Conservation (phyloP, 2,329 filamentous ascomycete genomes). For the Colletotrichum liriopes region DNA sequence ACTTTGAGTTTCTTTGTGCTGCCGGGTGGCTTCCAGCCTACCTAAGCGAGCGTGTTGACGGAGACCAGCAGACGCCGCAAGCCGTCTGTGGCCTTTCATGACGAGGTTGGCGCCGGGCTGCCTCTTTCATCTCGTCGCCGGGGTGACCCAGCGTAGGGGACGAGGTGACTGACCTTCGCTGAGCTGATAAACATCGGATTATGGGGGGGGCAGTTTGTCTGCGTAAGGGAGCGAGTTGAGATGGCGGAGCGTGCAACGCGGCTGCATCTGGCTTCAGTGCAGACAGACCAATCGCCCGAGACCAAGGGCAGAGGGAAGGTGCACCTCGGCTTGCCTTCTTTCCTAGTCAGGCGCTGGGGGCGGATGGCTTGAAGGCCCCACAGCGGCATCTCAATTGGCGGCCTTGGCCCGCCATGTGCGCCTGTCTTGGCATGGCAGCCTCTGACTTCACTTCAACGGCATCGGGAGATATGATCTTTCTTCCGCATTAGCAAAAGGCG, state of each 20-base stretch:
- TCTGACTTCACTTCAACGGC: slow-evolving; percentile 9
- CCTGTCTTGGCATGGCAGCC: slow-evolving; percentile 14
- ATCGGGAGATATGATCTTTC: background rate
- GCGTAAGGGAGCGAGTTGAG: background rate
- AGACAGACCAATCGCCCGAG: background rate
- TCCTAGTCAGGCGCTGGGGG: background rate
- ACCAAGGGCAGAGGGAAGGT: background rate
- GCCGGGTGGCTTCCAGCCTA: slow-evolving; percentile 9
- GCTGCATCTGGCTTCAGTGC: slow-evolving; percentile 13
- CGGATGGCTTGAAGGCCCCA: background rate
- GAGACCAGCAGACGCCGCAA: background rate
- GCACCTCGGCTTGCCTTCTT: too few species aligned
- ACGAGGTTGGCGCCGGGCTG: slow-evolving; percentile 1
- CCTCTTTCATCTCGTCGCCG: background rate
- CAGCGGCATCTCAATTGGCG: slow-evolving; percentile 8
- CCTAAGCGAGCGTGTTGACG: background rate
- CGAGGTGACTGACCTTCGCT: slow-evolving; percentile 4
- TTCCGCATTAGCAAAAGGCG: background rate
- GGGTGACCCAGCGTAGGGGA: background rate
- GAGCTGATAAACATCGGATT: slow-evolving; percentile 33
- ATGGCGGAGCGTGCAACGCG: background rate
- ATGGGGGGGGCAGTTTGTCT: background rate
- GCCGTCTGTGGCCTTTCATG: background rate
- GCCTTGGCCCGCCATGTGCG: slow-evolving; percentile 12
- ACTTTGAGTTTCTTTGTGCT: slow-evolving; percentile 13